phyloP scores from a whole-genome alignment of 1,284 basidiomycete species.

The Amylostereum areolatum region DNA sequence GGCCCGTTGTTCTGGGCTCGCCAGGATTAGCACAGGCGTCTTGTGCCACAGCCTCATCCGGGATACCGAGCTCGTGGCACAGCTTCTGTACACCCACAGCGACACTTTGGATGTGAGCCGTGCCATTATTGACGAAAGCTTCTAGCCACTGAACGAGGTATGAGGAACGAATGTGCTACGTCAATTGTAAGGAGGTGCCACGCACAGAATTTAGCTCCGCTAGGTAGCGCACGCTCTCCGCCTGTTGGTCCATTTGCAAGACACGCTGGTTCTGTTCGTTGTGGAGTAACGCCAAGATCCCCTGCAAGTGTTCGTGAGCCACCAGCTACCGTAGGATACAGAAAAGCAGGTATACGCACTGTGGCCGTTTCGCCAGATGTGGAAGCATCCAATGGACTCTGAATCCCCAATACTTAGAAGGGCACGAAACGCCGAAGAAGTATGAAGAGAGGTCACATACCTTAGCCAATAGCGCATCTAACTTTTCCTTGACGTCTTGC shows the following conservation, averaged over 20 bases:
- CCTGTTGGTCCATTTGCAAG: constrained; percentile 52
- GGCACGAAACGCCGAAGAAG: not conserved
- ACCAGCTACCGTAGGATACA: not conserved
- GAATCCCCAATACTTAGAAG: not conserved
- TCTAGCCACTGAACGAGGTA: constrained; percentile 66
- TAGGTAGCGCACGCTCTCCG: constrained; percentile 66
- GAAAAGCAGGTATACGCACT: not conserved
- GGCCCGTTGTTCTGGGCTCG: too few species aligned
- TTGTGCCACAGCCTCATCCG: constrained; percentile 11
- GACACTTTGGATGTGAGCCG: constrained; percentile 61
- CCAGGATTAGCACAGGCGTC: constrained; percentile 7
- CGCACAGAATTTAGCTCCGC: constrained; percentile 66
- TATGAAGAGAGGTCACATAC: not conserved
- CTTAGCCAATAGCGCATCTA: not conserved
- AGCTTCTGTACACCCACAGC: constrained; percentile 56
- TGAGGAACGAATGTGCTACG: not conserved
- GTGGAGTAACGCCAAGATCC: constrained; percentile 39
- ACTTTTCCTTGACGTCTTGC: not conserved
- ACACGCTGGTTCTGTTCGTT: constrained; percentile 40
- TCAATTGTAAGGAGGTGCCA: not conserved
- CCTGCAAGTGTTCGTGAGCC: constrained; percentile 31
- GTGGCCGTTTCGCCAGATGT: not conserved
- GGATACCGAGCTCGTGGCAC: constrained; percentile 42
- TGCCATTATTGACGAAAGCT: constrained; percentile 69
- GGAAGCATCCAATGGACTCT: not conserved